A percentile compares a stretch with the other conserved stretches of the same genome.
phyloP scores from a whole-genome alignment of 805 yeast genomes.

The Ogataea pini region DNA sequence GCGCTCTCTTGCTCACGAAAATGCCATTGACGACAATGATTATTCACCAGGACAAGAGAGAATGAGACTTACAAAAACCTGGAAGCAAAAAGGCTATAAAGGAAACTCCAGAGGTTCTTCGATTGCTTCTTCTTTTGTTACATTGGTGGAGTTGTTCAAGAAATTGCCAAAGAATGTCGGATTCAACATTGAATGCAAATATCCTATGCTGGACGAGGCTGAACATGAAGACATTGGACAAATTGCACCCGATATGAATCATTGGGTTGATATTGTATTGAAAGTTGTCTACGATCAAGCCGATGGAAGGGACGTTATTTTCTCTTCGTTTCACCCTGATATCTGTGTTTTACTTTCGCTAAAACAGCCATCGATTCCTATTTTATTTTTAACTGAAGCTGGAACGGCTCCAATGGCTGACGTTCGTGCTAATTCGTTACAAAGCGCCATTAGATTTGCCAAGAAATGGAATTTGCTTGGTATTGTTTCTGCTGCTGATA shows the following conservation, averaged over 20 bases:
- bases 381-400: conserved; percentile 83
- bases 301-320: conserved; percentile 79
- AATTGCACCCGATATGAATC: conserved; percentile 77
- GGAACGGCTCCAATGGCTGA: conserved; percentile 90
- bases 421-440: conserved; percentile 81
- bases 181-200: conserved; percentile 91
- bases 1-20: conserved; percentile 5
- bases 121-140: conserved; percentile 89
- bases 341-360: conserved; percentile 80
- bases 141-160: conserved; percentile 78
- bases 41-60: conserved; percentile 49
- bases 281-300: conserved; percentile 76
- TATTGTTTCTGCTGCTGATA: conserved; percentile 84
- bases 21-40: conserved; percentile 32
- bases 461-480: conserved; percentile 90
- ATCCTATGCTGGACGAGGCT: conserved; percentile 94
- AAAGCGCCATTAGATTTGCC: conserved; percentile 88
- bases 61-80: conserved; percentile 86
- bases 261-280: conserved; percentile 85
- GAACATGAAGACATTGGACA: conserved; percentile 87
- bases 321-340: conserved; percentile 95
- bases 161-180: conserved; percentile 84
- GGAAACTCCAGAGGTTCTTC: conserved; percentile 91
- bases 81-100: conserved; percentile 81
- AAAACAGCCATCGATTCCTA: conserved; percentile 93